phyloP scores from a whole-genome alignment of 1,139 yeast species.

The Taphrina pruni region DNA sequence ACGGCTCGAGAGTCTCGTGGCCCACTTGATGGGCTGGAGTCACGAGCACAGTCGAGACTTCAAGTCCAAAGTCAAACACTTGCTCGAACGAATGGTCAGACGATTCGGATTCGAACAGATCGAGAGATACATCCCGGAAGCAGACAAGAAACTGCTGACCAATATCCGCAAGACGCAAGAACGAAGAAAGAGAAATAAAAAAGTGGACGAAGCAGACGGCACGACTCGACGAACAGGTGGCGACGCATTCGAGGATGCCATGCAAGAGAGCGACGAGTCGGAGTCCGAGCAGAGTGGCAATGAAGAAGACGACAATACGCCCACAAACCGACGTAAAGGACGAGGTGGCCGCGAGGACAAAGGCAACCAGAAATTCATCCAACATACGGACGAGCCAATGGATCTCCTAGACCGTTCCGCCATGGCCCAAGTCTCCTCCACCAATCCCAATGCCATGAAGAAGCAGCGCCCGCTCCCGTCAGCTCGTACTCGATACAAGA shows the following conservation, averaged over 20 bases:
- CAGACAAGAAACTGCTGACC: slow-evolving; percentile 75
- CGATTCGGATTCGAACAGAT: slow-evolving; percentile 84
- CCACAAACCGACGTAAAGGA: slow-evolving; percentile 42
- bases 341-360: slow-evolving; percentile 49
- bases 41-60: slow-evolving; percentile 96
- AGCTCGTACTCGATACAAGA: slow-evolving; percentile 59
- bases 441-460: slow-evolving; percentile 63
- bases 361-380: slow-evolving; percentile 60
- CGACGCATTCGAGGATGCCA: slow-evolving; percentile 72
- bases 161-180: slow-evolving; percentile 39
- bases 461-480: slow-evolving; percentile 50
- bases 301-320: slow-evolving; percentile 32
- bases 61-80: slow-evolving; percentile 88
- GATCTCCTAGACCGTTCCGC: slow-evolving; percentile 87
- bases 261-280: slow-evolving; percentile 54
- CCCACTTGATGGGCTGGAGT: slow-evolving; percentile 85
- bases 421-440: slow-evolving; percentile 82
- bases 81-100: slow-evolving; percentile 86
- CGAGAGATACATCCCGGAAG: slow-evolving; percentile 84
- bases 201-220: slow-evolving; percentile 58
- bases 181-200: slow-evolving; percentile 69
- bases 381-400: slow-evolving; percentile 78
- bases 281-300: slow-evolving; percentile 45
- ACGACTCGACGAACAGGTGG: slow-evolving; percentile 17
- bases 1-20: slow-evolving; percentile 68